A percentile compares a stretch with the other conserved stretches of the same genome.
phyloP scores from a whole-genome alignment of 306 rosid genomes.

The Cicer yamashitae region DNA sequence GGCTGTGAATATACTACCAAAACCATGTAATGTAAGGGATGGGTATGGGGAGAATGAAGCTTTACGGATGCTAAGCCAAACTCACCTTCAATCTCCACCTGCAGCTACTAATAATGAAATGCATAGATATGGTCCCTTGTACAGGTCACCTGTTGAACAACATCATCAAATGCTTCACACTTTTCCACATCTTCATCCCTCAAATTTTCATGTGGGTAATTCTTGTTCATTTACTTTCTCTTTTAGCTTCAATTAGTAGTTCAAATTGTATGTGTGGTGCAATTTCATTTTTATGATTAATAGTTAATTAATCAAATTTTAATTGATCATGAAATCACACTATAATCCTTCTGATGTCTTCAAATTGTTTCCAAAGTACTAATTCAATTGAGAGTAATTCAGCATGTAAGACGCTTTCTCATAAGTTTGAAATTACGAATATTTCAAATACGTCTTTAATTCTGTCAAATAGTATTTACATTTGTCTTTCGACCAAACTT shows the following conservation, averaged over 20 bases:
- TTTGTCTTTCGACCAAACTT: no score
- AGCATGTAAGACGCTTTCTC: no score
- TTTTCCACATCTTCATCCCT: constrained; percentile 54
- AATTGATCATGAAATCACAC: neutral
- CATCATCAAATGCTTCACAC: constrained; percentile 56
- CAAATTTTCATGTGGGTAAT: constrained; percentile 63
- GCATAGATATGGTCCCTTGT: constrained; percentile 64
- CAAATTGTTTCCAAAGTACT: neutral
- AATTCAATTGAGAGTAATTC: neutral
- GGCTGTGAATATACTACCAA: constrained; percentile 51
- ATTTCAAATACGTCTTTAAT: no score
- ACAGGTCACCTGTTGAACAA: constrained; percentile 47
- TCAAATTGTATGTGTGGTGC: neutral
- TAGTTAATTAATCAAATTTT: neutral
- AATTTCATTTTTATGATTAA: neutral
- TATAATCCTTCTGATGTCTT: neutral
- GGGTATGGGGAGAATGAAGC: constrained; percentile 57
- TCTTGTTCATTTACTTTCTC: neutral
- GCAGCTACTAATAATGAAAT: constrained; percentile 51
- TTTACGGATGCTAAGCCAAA: constrained; percentile 54
- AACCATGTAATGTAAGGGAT: constrained; percentile 46
- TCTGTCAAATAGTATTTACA: no score
- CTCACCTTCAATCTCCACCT: constrained; percentile 65
- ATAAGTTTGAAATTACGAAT: no score
- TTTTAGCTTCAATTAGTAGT: neutral